Base-by-base conservation (phyloP, 2,329 filamentous ascomycete genomes). In the Exutisphaerella laricina region DNA sequence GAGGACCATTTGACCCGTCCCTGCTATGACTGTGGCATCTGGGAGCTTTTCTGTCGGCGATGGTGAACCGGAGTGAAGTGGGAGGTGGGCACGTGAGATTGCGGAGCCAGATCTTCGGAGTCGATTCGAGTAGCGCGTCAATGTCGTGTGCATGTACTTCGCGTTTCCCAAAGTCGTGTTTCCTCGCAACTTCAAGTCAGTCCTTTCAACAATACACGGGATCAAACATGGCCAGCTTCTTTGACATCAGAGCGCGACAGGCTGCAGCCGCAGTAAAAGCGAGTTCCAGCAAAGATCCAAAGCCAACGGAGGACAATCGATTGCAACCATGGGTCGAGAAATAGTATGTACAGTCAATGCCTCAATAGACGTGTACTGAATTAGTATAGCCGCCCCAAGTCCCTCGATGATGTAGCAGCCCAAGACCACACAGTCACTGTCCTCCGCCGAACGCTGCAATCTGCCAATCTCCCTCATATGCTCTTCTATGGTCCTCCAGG, bases 401-500 rank as follows among this genome's bases (percentile, higher is more conserved):
- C 83, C 8, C 80, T 99, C 37, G 84, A 82, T 63, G 94, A 98
- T 77, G 89, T 99, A 52, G 87, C 92, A 14, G 90, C 90, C 9
- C 92, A 98, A 77, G 92, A 98, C 59, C 92, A 98, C 68, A 97
- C 92, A 5, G 85, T 95, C 44, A 88, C 85, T 41, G 84, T 97
- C 55, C 82, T 99, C 30, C 85, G 90, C 63, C 79, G 92, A 58
- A 97, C 88, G 20, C 75, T 98, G 16, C 89, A 97, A 74, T 88
- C 90, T 58, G 88, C 89, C 50, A 98, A 98, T 80, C 84, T 98
- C 28, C 92, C 92, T 3, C 94, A 99, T 68, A 96, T 98, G 88
- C 85, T 99, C 59, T 97, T 97, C 75, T 98, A 98, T 64, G 92
- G 92, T 3, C 92, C 94, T 0, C 94, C 92, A 0, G 92, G 92